A percentile compares a stretch with the other conserved stretches of the same genome.
These are phyloP conservation scores for Psilocybe cyanescens DNA, from an alignment of 768 basidiomycete genomes.

Conservation along the genomic window DNA sequence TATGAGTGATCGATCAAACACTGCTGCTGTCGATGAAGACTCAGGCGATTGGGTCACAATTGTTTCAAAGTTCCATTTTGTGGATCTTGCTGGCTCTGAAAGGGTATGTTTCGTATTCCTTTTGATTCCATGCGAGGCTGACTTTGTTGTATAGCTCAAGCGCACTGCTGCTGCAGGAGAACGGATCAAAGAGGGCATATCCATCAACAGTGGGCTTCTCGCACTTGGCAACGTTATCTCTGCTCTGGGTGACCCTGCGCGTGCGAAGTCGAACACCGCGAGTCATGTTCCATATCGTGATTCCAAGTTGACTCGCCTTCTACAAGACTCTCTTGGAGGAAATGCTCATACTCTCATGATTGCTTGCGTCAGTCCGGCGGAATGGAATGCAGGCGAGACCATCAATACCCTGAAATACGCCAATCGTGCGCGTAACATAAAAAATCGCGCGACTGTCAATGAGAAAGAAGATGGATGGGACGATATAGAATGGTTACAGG, in stretches of 20 bases:
- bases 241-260: constrained; percentile 91
- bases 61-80: constrained; percentile 97
- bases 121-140: background rate
- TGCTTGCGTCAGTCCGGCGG: constrained; percentile 94
- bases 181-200: constrained; percentile 98
- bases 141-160: constrained; percentile 67
- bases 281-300: constrained; percentile 97
- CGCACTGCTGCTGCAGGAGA: constrained; percentile 96
- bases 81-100: constrained; percentile 97
- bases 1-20: constrained; percentile 48
- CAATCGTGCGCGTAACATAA: constrained; percentile 96
- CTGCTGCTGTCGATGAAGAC: constrained; percentile 55
- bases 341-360: constrained; percentile 99
- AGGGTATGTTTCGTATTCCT: constrained; percentile 54
- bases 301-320: constrained; percentile 93
- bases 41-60: constrained; percentile 87
- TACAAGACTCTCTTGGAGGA: constrained; percentile 97
- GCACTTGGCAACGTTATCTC: constrained; percentile 99
- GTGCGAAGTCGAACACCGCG: constrained; percentile 81
- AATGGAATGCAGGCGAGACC: constrained; percentile 94
- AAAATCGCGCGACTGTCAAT: constrained; percentile 90
- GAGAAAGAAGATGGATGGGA: constrained; percentile 99
- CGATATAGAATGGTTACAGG: constrained; percentile 95
- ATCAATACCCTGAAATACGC: constrained; percentile 97
- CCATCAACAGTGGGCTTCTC: constrained; percentile 95